Conservation (phyloP, 805 yeast genomes). For the Barnettozyma sucrosica region DNA sequence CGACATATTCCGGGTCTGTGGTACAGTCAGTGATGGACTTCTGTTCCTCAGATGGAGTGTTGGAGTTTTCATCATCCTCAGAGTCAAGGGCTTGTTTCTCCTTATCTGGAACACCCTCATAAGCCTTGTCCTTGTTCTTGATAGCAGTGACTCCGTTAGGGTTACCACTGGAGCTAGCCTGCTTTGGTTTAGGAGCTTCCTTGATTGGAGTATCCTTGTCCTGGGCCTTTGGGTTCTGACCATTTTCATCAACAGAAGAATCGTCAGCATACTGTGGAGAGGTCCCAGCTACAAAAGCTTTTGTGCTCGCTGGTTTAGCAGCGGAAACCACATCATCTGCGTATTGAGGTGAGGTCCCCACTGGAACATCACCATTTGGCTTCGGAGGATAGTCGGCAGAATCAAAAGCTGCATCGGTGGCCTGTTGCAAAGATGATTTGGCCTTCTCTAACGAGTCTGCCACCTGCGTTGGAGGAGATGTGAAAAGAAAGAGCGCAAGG, state of each 20-base stretch:
- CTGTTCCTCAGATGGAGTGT: conserved; percentile 3
- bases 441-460: conserved; percentile 29
- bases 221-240: conserved; percentile 22
- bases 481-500: conserved; percentile 43
- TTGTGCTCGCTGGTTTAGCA: background rate
- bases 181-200: conserved; percentile 26
- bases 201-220: conserved; percentile 25
- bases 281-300: conserved; percentile 2
- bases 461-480: conserved; percentile 39
- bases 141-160: conserved; percentile 23
- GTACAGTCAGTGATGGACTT: conserved; percentile 27
- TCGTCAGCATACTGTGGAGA: conserved; percentile 25
- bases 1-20: conserved; percentile 59
- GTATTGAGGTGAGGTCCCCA: conserved; percentile 22
- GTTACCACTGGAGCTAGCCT: conserved; percentile 7
- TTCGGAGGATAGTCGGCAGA: conserved; percentile 14
- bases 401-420: conserved; percentile 7
- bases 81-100: conserved; percentile 5
- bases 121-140: conserved; percentile 23
- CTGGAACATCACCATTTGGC: conserved; percentile 5
- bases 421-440: conserved; percentile 14
- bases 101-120: conserved; percentile 27
- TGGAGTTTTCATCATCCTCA: conserved; percentile 12
- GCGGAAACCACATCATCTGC: conserved; percentile 21
- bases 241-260: conserved; percentile 9